phyloP scores from a whole-genome alignment of 2,329 filamentous ascomycete species.

The Sporothrix brasiliensis region DNA sequence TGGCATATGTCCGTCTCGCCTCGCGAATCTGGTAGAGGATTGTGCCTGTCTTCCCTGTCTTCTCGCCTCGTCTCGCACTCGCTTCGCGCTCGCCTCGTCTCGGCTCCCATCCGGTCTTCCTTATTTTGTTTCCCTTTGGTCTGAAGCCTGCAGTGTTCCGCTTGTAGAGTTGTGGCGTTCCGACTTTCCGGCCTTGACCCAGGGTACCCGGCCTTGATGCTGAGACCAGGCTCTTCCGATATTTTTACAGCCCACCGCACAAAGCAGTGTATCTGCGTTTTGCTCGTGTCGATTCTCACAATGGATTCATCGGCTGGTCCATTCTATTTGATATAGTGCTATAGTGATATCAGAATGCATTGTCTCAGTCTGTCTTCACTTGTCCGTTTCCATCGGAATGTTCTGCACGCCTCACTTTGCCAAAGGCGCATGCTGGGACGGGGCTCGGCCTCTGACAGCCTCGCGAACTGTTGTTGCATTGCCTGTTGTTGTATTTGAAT shows the following conservation, averaged over 20 bases:
- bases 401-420: background rate
- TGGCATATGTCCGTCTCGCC: background rate
- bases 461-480: background rate
- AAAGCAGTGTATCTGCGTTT: background rate
- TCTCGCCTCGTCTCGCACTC: background rate
- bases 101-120: background rate
- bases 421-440: background rate
- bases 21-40: slow-evolving; percentile 20
- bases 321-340: too few relatives aligned
- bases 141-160: background rate
- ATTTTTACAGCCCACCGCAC: too few relatives aligned
- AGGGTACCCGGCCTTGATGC: slow-evolving; percentile 5
- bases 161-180: background rate
- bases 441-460: background rate
- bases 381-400: background rate
- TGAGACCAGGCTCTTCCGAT: background rate
- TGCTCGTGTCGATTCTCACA: background rate
- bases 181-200: slow-evolving; percentile 2
- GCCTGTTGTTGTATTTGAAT: background rate
- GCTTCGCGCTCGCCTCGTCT: background rate
- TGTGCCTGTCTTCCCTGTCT: background rate
- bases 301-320: too few relatives aligned
- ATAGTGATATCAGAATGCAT: background rate
- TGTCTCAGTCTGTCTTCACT: background rate
- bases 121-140: background rate